Percentiles rank a stretch among this genome's conserved stretches.
phyloP scores from a whole-genome alignment of 352 stramenopile species.

The Poterioochromonas sp. region DNA sequence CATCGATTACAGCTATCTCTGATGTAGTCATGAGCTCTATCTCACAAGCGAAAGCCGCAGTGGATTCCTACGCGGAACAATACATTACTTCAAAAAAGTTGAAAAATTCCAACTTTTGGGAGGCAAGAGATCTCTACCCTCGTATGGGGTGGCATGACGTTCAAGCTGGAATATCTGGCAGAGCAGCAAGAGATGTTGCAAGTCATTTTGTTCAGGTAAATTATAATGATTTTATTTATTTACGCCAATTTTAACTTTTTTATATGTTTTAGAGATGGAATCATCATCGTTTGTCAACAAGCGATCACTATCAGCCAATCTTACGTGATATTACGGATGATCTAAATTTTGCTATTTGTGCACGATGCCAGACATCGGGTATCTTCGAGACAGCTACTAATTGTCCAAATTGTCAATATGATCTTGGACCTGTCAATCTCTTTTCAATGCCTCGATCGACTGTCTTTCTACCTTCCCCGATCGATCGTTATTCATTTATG shows the following conservation, averaged over 20 bases:
- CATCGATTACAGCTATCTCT: not conserved
- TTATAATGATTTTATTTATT: no score
- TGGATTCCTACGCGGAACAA: not conserved
- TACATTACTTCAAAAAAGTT: not conserved
- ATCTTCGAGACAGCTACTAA: not conserved
- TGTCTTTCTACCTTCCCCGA: not conserved
- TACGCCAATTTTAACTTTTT: not conserved
- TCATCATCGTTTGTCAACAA: conserved; percentile 10
- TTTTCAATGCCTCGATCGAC: not conserved
- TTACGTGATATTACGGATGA: conserved; percentile 5
- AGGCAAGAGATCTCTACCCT: conserved; percentile 30
- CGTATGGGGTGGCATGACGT: conserved; percentile 45
- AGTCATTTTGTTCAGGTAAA: conserved; percentile 24
- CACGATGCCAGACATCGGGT: not conserved
- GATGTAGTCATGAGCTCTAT: not conserved
- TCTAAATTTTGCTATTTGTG: not conserved
- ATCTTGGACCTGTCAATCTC: not conserved
- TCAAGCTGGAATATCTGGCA: conserved; percentile 28
- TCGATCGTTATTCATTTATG: not conserved
- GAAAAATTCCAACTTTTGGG: not conserved
- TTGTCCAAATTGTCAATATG: conserved; percentile 15
- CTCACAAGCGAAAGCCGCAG: not conserved
- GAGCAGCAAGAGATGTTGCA: not conserved
- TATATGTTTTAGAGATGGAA: conserved; percentile 24
- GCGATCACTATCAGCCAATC: not conserved